A percentile compares a stretch with the other conserved stretches of the same genome.
phyloP scores from a whole-genome alignment of 768 basidiomycete species.

The Daedaleopsis sinensis region DNA sequence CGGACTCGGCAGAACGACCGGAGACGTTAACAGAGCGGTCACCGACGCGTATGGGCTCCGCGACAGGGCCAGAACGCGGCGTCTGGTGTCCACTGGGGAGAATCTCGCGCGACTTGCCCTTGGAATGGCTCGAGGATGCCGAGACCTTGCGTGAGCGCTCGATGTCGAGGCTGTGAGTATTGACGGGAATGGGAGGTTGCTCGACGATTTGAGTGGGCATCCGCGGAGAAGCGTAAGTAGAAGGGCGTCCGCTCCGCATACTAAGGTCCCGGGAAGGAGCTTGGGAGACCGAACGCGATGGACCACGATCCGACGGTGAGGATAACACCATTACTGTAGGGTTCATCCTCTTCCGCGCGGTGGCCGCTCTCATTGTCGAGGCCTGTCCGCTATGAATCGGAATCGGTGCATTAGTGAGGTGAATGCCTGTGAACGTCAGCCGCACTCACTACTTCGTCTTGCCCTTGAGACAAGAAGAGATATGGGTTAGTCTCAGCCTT shows the following conservation, averaged over 20 bases:
- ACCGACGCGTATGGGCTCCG: constrained; percentile 36
- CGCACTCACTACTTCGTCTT: constrained; percentile 68
- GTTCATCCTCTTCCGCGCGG: constrained; percentile 74
- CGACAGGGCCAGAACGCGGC: constrained; percentile 21
- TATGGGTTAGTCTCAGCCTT: background rate
- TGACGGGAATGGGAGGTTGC: constrained; percentile 9
- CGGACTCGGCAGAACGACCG: constrained; percentile 38
- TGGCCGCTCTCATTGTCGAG: constrained; percentile 78
- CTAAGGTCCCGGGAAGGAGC: constrained; percentile 52
- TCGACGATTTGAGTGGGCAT: constrained; percentile 5
- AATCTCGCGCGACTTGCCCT: constrained; percentile 31
- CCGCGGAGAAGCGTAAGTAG: constrained; percentile 33
- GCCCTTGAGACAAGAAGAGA: constrained; percentile 47
- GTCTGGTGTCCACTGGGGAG: constrained; percentile 14
- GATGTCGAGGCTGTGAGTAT: constrained; percentile 11
- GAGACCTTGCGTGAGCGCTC: constrained; percentile 20
- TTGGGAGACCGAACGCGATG: constrained; percentile 54
- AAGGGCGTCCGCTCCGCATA: constrained; percentile 29
- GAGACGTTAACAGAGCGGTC: constrained; percentile 36
- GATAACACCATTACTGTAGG: constrained; percentile 45
- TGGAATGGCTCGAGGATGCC: constrained; percentile 24
- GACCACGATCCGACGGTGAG: constrained; percentile 43
- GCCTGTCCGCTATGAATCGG: constrained; percentile 68
- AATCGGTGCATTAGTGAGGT: constrained; percentile 12
- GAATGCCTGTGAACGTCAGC: background rate